phyloP scores from a whole-genome alignment of 176 grass and related monocot genomes.

The Lolium perenne region DNA sequence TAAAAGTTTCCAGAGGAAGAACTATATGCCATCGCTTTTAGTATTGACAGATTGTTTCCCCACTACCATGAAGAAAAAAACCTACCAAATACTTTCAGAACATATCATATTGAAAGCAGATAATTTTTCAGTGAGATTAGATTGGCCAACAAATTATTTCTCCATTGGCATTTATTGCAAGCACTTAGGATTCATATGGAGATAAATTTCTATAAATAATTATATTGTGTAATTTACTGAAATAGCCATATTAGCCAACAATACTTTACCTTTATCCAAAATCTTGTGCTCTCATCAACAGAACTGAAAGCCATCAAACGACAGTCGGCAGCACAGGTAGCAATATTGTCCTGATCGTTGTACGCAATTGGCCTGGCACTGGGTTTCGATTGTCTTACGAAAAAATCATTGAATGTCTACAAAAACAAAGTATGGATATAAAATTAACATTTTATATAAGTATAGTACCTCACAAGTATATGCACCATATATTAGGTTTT shows the following conservation, averaged over 20 bases:
- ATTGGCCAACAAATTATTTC: neutral
- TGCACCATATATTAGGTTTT: neutral
- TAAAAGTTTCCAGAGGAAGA: constrained; percentile 14
- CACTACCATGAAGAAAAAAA: neutral
- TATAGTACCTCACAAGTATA: neutral
- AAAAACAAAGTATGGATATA: constrained; percentile 18
- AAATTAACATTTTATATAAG: neutral
- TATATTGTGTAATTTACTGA: neutral
- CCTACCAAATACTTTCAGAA: neutral
- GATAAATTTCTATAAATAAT: neutral
- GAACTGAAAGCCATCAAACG: constrained; percentile 90
- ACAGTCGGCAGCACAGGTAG: constrained; percentile 92
- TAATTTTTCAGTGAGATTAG: neutral
- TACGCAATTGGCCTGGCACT: constrained; percentile 67
- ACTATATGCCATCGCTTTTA: neutral
- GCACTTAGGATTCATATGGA: neutral
- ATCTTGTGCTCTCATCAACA: constrained; percentile 74
- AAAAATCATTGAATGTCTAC: constrained; percentile 99
- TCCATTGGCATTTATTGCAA: neutral
- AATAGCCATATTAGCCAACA: constrained; percentile 15
- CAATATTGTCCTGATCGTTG: constrained; percentile 59
- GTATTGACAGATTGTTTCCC: neutral
- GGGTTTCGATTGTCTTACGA: constrained; percentile 80
- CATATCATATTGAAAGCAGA: neutral
- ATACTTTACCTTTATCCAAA: constrained; percentile 91